phyloP scores from a whole-genome alignment of 257 asterid species.

The Parsonsia alboflavescens region DNA sequence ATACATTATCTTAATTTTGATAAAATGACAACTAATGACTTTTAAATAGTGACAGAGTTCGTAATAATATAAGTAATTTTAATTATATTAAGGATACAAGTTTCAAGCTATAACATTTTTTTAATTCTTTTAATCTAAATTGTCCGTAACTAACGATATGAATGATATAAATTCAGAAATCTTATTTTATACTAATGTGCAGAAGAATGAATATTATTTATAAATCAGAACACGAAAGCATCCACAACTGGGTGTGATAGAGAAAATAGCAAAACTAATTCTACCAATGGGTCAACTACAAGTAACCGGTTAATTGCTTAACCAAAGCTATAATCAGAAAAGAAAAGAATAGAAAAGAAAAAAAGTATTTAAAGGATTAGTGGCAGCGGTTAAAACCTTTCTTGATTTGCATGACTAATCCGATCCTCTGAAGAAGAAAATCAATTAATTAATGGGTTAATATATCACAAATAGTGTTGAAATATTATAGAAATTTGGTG shows the following conservation, averaged over 20 bases:
- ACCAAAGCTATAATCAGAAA: neutral
- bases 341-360: no score
- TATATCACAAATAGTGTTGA: neutral
- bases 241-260: neutral
- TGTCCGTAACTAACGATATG: no score
- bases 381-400: neutral
- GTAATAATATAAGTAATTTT: no score
- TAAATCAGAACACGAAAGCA: neutral
- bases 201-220: no score
- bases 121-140: no score
- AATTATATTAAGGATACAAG: no score
- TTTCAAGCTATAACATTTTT: no score
- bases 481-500: neutral
- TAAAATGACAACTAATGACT: no score
- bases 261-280: neutral
- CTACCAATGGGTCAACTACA: neutral
- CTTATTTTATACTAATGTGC: neutral
- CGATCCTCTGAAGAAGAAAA: neutral
- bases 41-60: no score
- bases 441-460: neutral
- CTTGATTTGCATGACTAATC: neutral
- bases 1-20: no score
- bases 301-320: neutral
- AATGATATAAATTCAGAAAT: no score
- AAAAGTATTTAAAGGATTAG: neutral